Conservation (phyloP, 179 eudicot species). For the Amaranthus tricolor region DNA sequence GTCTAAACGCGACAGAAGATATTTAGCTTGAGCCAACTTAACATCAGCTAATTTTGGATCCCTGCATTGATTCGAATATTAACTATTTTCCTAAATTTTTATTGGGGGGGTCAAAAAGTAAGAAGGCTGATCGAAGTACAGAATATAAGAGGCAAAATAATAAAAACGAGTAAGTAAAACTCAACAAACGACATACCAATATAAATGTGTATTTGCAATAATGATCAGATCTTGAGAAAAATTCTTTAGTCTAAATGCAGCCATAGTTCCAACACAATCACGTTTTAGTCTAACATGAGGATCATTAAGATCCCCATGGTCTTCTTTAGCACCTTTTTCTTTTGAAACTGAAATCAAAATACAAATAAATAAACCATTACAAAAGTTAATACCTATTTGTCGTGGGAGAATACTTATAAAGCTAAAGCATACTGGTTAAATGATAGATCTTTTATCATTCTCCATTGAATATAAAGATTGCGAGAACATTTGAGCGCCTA, state of each 20-base stretch:
- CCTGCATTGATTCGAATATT: constrained; percentile 40
- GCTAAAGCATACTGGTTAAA: not conserved
- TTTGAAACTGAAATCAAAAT: constrained; percentile 32
- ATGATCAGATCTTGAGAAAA: constrained; percentile 56
- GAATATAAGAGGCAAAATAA: not conserved
- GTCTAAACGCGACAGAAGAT: constrained; percentile 66
- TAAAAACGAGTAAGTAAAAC: constrained; percentile 1
- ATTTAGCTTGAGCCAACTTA: constrained; percentile 89
- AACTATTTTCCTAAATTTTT: not conserved
- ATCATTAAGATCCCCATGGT: constrained; percentile 79
- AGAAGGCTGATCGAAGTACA: not conserved
- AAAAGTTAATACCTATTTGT: not conserved
- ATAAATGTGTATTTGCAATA: constrained; percentile 84
- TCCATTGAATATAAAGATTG: not conserved
- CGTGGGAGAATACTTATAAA: not conserved
- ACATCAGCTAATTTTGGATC: constrained; percentile 96
- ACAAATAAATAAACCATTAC: not conserved
- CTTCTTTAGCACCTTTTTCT: constrained; percentile 31
- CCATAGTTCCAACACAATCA: constrained; percentile 90
- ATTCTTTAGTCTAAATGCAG: constrained; percentile 67
- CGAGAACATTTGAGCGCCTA: no score
- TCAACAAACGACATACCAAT: constrained; percentile 78
- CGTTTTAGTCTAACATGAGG: constrained; percentile 89
- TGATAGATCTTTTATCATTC: not conserved
- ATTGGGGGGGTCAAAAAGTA: not conserved